These are phyloP conservation scores for Aschersonia sp. DNA, from an alignment of 2,329 filamentous ascomycete genomes.

Conservation along the genomic window DNA sequence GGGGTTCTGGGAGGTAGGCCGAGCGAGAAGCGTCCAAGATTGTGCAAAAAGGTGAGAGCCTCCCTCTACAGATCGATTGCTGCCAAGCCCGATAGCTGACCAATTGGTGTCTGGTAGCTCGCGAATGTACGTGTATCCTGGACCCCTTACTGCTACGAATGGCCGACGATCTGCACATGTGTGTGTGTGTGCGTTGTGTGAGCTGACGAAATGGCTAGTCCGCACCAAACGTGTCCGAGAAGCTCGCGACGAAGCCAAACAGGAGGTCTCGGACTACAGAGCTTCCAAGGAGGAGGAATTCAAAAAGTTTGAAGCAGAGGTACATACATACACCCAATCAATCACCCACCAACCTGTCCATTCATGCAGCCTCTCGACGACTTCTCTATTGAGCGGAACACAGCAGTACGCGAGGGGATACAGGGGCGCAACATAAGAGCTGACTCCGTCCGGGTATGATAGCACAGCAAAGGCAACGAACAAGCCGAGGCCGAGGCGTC, in stretches of 20 bases:
- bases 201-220: slow-evolving; percentile 15
- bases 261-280: slow-evolving; percentile 90
- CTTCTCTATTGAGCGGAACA: not conserved
- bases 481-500: slow-evolving; percentile 69
- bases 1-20: slow-evolving; percentile 39
- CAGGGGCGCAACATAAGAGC: not conserved
- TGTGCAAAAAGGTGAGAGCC: slow-evolving; percentile 71
- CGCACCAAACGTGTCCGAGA: slow-evolving; percentile 96
- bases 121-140: slow-evolving; percentile 59
- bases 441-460: slow-evolving; percentile 1
- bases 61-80: not conserved
- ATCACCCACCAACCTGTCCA: too few relatives aligned
- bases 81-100: not conserved
- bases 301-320: slow-evolving; percentile 77
- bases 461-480: slow-evolving; percentile 87
- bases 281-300: slow-evolving; percentile 85
- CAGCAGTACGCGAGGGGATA: not conserved
- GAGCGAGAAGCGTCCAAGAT: slow-evolving; percentile 99
- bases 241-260: slow-evolving; percentile 89
- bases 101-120: slow-evolving; percentile 35
- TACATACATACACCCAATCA: slow-evolving; percentile 8
- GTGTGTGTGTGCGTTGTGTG: slow-evolving; percentile 2
- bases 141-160: not conserved
- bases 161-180: too few relatives aligned
- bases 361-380: too few relatives aligned